Evolutionary conservation across 768 basidiomycete species (phyloP).

Genomic region (Russula sp.): DNA sequence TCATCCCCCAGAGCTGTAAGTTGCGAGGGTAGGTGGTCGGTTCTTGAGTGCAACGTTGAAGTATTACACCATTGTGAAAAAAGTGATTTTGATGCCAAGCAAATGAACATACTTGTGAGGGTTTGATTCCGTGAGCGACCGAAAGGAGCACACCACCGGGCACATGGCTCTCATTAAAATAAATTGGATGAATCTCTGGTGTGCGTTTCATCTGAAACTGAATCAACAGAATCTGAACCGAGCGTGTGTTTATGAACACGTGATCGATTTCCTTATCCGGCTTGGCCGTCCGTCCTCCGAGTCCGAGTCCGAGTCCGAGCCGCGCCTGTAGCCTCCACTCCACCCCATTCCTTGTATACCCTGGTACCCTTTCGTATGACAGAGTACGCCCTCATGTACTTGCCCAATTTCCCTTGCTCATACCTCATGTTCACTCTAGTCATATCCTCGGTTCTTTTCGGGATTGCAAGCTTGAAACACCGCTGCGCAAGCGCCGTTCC

Average conservation of each 20-base stretch:
- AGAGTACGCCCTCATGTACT: slow-evolving; percentile 5
- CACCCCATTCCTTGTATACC: neutral
- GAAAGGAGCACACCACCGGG: neutral
- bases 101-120: neutral
- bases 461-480: slow-evolving; percentile 20
- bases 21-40: neutral
- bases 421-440: neutral
- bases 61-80: too few relatives aligned
- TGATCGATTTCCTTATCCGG: neutral
- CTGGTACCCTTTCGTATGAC: slow-evolving; percentile 2
- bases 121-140: neutral
- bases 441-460: slow-evolving; percentile 13
- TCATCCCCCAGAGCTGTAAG: slow-evolving; percentile 39
- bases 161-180: neutral
- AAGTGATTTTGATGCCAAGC: neutral
- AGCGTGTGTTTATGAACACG: neutral
- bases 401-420: neutral
- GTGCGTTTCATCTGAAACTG: neutral
- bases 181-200: neutral
- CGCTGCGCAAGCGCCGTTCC: slow-evolving; percentile 20
- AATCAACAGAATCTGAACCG: neutral
- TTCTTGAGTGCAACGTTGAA: neutral
- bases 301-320: too few relatives aligned
- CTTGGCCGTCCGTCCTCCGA: neutral
- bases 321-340: too few relatives aligned